Conservation (phyloP, 2,329 filamentous ascomycete species). For the Periconia digitata region DNA sequence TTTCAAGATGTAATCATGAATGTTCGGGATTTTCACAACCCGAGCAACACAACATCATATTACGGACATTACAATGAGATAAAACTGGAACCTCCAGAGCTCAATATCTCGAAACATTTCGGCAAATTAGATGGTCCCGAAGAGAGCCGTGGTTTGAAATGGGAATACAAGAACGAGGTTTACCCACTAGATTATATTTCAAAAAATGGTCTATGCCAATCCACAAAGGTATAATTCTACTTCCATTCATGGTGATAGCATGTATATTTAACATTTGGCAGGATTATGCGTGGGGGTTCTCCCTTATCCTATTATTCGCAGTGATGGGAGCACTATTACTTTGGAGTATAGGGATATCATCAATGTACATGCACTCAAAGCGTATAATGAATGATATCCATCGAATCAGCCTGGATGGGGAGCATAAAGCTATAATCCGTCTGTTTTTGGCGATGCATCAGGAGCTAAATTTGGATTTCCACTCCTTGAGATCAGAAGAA, state of each 20-base stretch:
- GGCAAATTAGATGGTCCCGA: background rate
- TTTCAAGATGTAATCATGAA: too few relatives aligned
- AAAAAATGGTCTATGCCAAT: background rate
- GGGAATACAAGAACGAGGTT: background rate
- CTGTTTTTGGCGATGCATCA: background rate
- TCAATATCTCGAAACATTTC: too few relatives aligned
- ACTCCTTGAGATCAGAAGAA: background rate
- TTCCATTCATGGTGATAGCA: background rate
- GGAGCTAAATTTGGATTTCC: background rate
- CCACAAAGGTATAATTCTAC: background rate
- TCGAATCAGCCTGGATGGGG: background rate
- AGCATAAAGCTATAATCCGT: background rate
- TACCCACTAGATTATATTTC: background rate
- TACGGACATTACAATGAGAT: too few relatives aligned
- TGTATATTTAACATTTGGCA: too few relatives aligned
- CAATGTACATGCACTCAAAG: background rate
- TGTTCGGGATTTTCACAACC: too few relatives aligned
- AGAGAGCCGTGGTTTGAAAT: background rate
- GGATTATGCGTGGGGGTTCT: background rate
- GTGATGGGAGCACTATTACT: background rate
- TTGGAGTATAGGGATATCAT: background rate
- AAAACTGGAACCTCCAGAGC: too few relatives aligned
- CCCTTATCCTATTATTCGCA: background rate
- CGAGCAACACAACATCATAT: too few relatives aligned
- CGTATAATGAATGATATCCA: background rate